A percentile compares a stretch with the other conserved stretches of the same genome.
Evolutionary conservation across 2,329 filamentous ascomycete species (phyloP).

Genomic region (Periconia sp.): DNA sequence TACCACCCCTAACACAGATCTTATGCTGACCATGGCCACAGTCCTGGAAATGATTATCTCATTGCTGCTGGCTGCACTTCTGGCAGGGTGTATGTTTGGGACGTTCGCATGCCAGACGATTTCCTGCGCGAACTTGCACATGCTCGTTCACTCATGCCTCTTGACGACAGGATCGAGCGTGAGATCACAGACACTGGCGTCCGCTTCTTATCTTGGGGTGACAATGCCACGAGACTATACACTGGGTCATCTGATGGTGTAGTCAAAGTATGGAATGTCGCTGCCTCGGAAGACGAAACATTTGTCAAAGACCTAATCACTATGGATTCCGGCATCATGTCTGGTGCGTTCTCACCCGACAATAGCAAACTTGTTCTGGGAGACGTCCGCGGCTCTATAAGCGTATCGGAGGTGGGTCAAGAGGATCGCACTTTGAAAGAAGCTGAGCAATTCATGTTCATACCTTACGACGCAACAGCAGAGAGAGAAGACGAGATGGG

Average conservation of each 20-base stretch:
- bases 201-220: conserved; percentile 60
- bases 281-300: conserved; percentile 53
- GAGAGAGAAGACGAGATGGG: conserved; percentile 1
- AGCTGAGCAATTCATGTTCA: conserved; percentile 29
- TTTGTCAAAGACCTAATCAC: conserved; percentile 54
- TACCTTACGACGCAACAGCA: conserved; percentile 20
- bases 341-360: conserved; percentile 59
- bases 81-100: conserved; percentile 63
- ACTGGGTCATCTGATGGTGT: conserved; percentile 64
- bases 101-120: conserved; percentile 50
- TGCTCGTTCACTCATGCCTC: conserved; percentile 52
- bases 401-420: conserved; percentile 51
- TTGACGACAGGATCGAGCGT: conserved; percentile 45
- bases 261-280: conserved; percentile 62
- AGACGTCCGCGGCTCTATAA: conserved; percentile 58
- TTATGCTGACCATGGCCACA: conserved; percentile 17
- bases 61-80: conserved; percentile 63
- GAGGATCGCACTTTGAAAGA: conserved; percentile 34
- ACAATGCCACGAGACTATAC: conserved; percentile 55
- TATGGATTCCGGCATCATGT: conserved; percentile 58
- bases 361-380: conserved; percentile 59
- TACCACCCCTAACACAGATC: neutral
- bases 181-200: conserved; percentile 61
- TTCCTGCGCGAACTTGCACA: conserved; percentile 56
- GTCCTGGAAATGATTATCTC: conserved; percentile 52